These are phyloP conservation scores for Linanthus parryae DNA, from an alignment of 148 eudicot species.

Conservation along the genomic window DNA sequence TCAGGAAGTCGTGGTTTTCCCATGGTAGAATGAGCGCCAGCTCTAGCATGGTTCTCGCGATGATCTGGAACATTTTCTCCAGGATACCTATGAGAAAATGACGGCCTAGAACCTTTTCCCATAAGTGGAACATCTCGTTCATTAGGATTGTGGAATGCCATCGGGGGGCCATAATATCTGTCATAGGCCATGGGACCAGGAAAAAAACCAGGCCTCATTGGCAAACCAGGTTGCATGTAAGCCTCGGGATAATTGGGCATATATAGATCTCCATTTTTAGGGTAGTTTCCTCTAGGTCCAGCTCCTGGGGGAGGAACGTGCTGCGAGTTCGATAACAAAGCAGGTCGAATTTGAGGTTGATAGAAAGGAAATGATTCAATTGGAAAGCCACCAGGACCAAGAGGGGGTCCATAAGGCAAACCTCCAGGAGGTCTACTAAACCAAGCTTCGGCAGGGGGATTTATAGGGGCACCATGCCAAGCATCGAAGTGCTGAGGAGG, in stretches of 20 bases:
- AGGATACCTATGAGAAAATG: conserved; percentile 50
- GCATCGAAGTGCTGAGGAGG: conserved; percentile 71
- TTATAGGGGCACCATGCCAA: conserved; percentile 84
- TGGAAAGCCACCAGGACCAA: conserved; percentile 69
- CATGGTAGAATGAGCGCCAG: conserved; percentile 28
- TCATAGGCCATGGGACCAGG: conserved; percentile 70
- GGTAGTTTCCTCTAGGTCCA: conserved; percentile 70
- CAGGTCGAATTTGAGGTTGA: conserved; percentile 63
- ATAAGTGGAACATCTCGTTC: conserved; percentile 72
- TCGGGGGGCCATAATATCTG: conserved; percentile 78
- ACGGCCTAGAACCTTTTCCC: conserved; percentile 68
- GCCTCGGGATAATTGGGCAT: conserved; percentile 68
- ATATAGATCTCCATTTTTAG: conserved; percentile 62
- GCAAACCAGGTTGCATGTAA: conserved; percentile 70
- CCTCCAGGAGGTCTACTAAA: conserved; percentile 79
- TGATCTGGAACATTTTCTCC: conserved; percentile 47
- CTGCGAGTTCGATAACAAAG: conserved; percentile 69
- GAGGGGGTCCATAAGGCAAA: conserved; percentile 64
- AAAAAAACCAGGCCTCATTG: conserved; percentile 80
- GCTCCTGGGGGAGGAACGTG: conserved; percentile 46
- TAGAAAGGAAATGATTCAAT: conserved; percentile 84
- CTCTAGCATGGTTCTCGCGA: conserved; percentile 47
- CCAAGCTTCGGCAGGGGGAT: conserved; percentile 70
- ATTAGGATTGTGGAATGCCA: conserved; percentile 63
- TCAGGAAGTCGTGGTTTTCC: conserved; percentile 30